A percentile compares a stretch with the other conserved stretches of the same genome.
Conservation (phyloP, 495 filamentous ascomycete genomes). For the Penicillium argentinense region DNA sequence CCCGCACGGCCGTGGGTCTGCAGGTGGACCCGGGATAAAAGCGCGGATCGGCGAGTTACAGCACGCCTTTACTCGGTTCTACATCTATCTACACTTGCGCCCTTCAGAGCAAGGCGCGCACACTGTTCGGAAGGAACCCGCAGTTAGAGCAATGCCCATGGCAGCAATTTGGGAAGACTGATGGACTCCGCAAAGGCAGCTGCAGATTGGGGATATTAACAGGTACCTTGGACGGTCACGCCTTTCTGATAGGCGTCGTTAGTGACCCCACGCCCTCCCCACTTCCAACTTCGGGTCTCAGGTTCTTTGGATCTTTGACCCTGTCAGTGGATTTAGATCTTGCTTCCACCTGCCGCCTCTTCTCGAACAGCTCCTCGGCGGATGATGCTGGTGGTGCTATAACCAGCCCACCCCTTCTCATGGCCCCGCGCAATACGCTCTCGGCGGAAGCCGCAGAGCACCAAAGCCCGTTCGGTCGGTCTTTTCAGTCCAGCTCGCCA, state of each 20-base stretch:
- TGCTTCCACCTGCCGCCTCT: conserved; percentile 7
- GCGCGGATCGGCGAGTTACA: not conserved
- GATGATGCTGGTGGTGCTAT: conserved; percentile 12
- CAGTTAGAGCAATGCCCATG: too few species aligned
- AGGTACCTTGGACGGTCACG: too few species aligned
- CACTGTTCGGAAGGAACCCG: too few species aligned
- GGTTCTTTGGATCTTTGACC: too few species aligned
- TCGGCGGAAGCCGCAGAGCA: conserved; percentile 23
- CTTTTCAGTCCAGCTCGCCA: conserved; percentile 58
- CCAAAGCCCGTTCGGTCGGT: conserved; percentile 26
- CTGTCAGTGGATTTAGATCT: conserved; percentile 4
- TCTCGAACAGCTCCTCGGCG: conserved; percentile 1
- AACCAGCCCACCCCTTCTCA: conserved; percentile 9
- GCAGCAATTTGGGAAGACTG: too few species aligned
- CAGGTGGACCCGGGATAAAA: not conserved
- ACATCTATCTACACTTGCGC: too few species aligned
- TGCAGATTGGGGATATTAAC: too few species aligned
- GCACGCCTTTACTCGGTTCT: conserved; percentile 2
- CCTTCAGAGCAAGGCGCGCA: too few species aligned
- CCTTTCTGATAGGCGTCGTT: not conserved
- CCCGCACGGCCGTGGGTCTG: conserved; percentile 1
- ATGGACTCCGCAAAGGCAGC: too few species aligned
- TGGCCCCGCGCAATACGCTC: conserved; percentile 24
- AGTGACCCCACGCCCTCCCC: not conserved
- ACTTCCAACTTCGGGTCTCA: too few species aligned